Base-by-base conservation (phyloP, 163 green algal genomes). In the Volvox carteri region DNA sequence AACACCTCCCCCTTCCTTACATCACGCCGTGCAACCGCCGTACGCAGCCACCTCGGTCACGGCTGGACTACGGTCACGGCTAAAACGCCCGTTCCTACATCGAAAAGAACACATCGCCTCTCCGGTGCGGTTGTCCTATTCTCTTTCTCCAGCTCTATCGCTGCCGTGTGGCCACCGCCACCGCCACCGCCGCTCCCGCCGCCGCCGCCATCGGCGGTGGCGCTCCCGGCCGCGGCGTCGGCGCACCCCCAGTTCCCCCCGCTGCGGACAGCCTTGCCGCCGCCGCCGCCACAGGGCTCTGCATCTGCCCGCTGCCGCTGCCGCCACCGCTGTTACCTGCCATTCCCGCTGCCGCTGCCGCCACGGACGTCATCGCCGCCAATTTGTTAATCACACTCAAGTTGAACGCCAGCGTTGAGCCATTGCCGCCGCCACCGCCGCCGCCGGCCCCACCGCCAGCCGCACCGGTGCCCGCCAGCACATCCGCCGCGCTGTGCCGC, bases 341-440 rank as follows among this genome's bases (percentile, higher is more conserved):
- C 2, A 11, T n/a, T 4, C 42, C 42, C 11, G 7, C 14, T n/a
- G 42, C 73, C 41, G 44, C 11, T 4, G 18, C 48, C 75, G n/a
- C 28, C n/a, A 35, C n/a, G 30, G 76, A 35, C 52, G 76, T 39
- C 56, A 48, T 75, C 30, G 33, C 65, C 65, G 65, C 65, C 33
- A 50, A n/a, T 12, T 67, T 67, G 78, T 16, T 78, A 2, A 86
- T 9, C 12, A 86, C 62, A 35, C 60, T 78, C 0, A 75, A 21
- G 62, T 86, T 78, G 44, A 86, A 86, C 28, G 78, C 58, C 28
- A 78, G 44, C 6, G 60, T 67, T 8, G 44, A 25, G n/a, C 58
- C 42, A 42, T 41, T 30, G 23, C 62, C 58, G 14, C 30, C 42
- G 11, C 0, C 42, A 41, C 56, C 37, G 11, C 37, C 56, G 41